Evolutionary conservation across 108 stramenopile genomes (phyloP).

Genomic region (Fistulifera solaris): DNA sequence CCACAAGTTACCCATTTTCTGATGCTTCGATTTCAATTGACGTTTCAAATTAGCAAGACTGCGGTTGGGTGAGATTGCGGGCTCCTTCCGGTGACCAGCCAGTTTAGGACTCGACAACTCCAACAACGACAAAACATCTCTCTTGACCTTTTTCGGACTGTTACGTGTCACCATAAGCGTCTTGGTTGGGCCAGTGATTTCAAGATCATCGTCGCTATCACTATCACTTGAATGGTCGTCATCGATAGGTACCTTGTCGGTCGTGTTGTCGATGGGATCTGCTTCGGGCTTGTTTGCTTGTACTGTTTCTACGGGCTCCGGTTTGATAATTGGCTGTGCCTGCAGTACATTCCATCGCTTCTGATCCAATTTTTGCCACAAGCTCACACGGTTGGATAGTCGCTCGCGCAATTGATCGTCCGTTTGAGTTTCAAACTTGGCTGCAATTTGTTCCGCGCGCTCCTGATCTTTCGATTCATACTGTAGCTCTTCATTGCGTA

Average conservation of each 20-base stretch:
- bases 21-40: slow-evolving; percentile 42
- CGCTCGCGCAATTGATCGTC: slow-evolving; percentile 57
- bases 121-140: neutral
- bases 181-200: neutral
- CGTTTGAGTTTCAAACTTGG: slow-evolving; percentile 68
- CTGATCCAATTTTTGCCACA: slow-evolving; percentile 51
- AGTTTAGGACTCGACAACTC: neutral
- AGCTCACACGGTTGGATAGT: slow-evolving; percentile 55
- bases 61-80: neutral
- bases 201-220: slow-evolving; percentile 17
- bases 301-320: neutral
- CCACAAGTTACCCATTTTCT: slow-evolving; percentile 68
- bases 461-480: slow-evolving; percentile 50
- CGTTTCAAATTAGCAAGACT: slow-evolving; percentile 26
- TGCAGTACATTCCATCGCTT: slow-evolving; percentile 36
- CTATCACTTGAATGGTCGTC: slow-evolving; percentile 18
- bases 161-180: neutral
- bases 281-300: slow-evolving; percentile 5
- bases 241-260: neutral
- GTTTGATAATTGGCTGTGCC: slow-evolving; percentile 9
- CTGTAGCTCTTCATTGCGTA: slow-evolving; percentile 74
- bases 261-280: neutral
- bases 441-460: slow-evolving; percentile 65
- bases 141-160: neutral
- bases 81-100: neutral